Base-by-base conservation (phyloP, 2,329 filamentous ascomycete genomes). In the Salinomyces thailandicus region DNA sequence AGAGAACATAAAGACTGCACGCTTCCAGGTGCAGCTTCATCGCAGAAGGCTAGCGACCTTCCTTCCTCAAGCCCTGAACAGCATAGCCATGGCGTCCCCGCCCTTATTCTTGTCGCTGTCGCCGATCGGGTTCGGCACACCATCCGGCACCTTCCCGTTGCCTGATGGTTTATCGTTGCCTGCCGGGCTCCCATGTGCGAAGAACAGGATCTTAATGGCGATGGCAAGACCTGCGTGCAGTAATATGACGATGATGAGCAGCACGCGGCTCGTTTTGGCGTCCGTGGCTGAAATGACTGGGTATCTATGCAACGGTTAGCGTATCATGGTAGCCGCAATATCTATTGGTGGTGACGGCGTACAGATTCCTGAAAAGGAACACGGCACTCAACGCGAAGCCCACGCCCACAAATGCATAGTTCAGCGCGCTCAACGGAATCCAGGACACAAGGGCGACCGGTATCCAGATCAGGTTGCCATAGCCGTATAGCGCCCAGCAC, bases 391-490 rank as follows among this genome's bases (percentile, higher is more conserved):
- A 64, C 28, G 73, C 84, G 58, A 89, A 89, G 20, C 86, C 86
- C 45, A 95, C 71, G 18, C 75, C 86, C 12, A 95, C 87, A 60
- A 98, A 93, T 13, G 85, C 75, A 74, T 85, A 96, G 67, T 98
- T 98, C 48, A 98, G 74, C 38, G 85, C 61, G 37, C 77, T 78
- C 50, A 95, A 67, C 36, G 82, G 81, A 46, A 82, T 89, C 83
- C 87, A 95, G 58, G 81, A 86, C 49, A 95, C 84, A 44, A 93
- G 65, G 32, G 91, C 87, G 29, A 98, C 87, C 2, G 82, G 85
- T 51, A 98, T 87, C 91, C 91, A 98, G 55, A 98, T 85, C 53
- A 98, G 69, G 65, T 98, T 98, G 39, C 82, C 77, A 68, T 98
- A 98, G 37, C 91, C 91, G 62, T 96, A 98, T 22, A 98, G 69